These are phyloP conservation scores for Tetracladium setigerum DNA, from an alignment of 495 filamentous ascomycete genomes.

Conservation along the genomic window DNA sequence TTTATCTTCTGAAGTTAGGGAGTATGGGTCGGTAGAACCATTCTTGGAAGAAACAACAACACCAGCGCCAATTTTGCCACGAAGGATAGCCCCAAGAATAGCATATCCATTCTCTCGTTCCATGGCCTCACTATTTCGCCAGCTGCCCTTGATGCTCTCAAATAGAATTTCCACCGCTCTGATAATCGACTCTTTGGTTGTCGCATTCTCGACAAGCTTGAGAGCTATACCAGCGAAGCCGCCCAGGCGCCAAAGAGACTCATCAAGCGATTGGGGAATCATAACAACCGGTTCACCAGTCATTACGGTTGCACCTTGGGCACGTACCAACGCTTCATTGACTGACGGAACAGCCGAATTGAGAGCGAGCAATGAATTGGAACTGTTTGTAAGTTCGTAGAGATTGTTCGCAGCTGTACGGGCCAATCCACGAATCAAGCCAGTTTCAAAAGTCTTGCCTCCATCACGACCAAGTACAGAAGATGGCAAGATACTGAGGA, in stretches of 20 bases:
- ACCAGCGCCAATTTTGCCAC: conserved; percentile 62
- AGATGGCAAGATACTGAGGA: conserved; percentile 75
- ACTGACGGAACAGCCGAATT: conserved; percentile 84
- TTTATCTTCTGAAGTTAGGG: conserved; percentile 43
- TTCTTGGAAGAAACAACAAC: conserved; percentile 31
- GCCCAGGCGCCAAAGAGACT: conserved; percentile 85
- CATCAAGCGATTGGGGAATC: conserved; percentile 75
- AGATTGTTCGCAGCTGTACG: conserved; percentile 65
- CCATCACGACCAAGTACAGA: conserved; percentile 73
- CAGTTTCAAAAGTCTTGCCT: conserved; percentile 61
- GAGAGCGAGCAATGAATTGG: conserved; percentile 71
- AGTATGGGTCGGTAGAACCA: conserved; percentile 23
- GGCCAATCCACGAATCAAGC: conserved; percentile 69
- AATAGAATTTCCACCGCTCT: conserved; percentile 78
- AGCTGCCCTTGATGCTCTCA: conserved; percentile 74
- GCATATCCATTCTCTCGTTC: conserved; percentile 91
- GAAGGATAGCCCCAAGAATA: conserved; percentile 69
- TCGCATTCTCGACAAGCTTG: conserved; percentile 72
- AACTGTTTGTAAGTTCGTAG: conserved; percentile 61
- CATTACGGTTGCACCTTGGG: conserved; percentile 72
- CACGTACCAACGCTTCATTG: conserved; percentile 74
- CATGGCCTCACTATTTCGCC: conserved; percentile 98
- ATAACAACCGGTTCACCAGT: conserved; percentile 79
- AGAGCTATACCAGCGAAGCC: conserved; percentile 79
- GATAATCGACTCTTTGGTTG: conserved; percentile 58